Base-by-base conservation (phyloP, 2,329 filamentous ascomycete species). In the Alternaria consortialis region DNA sequence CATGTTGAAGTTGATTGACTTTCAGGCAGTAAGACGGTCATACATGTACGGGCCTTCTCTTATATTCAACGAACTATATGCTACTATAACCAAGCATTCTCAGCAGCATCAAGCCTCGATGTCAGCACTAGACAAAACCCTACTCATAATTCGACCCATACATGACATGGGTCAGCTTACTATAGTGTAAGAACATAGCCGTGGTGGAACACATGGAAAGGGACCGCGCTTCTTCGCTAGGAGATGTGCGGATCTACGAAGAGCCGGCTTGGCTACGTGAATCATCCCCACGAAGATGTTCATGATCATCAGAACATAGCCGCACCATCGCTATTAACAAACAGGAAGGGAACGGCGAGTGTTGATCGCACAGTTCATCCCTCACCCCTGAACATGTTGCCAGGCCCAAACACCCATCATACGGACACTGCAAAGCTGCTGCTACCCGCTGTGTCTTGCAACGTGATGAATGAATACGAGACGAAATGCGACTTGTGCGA, bases 401-500 rank as follows among this genome's bases (percentile, higher is more conserved):
- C 40, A 20, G 32, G 23, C 46, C 46, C 46, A 34, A 34, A 51
- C 40, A 47, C 32, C n/a, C 34, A 44, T 53, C 17, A 43, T 54
- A 48, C 44, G 53, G 39, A 32, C 37, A 51, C 53, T 60, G 20
- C 52, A 29, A 36, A 36, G 59, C 50, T 53, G 47, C 47, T 47
- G n/a, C 32, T 43, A 48, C 36, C 53, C 50, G 56, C 56, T 40
- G 62, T 65, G 58, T 65, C 51, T 66, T 56, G 52, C 47, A 39
- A 54, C 43, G 31, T 20, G 34, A 56, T 48, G 39, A 47, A 53
- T 64, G 61, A 60, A 58, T 39, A 56, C 57, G 57, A 53, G 43
- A 34, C 50, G 13, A 56, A 17, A n/a, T 51, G n/a, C 53, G 44
- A 58, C 58, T 43, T 62, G 64, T 67, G 62, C 36, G 32, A 67